phyloP scores from a whole-genome alignment of 352 stramenopile genomes.

The Pythium periplocum region DNA sequence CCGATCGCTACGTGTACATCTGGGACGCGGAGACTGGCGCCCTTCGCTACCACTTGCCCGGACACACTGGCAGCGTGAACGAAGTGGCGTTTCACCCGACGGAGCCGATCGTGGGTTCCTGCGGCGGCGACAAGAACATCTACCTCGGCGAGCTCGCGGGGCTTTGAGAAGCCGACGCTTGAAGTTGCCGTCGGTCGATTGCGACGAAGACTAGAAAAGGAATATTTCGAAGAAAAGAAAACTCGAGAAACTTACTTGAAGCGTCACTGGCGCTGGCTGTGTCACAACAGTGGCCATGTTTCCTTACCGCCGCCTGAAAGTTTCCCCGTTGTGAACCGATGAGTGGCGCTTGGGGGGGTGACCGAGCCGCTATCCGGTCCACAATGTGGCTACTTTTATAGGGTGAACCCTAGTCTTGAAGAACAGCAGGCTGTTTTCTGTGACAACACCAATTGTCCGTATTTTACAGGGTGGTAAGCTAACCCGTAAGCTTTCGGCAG shows the following conservation, averaged over 20 bases:
- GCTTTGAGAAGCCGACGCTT: slow-evolving; percentile 9
- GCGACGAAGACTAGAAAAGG: neutral
- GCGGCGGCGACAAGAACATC: slow-evolving; percentile 83
- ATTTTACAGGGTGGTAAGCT: too few species aligned
- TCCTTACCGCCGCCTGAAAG: too few species aligned
- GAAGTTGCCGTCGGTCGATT: slow-evolving; percentile 11
- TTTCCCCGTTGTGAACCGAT: too few species aligned
- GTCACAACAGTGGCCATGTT: too few species aligned
- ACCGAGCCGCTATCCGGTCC: too few species aligned
- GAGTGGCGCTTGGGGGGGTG: too few species aligned
- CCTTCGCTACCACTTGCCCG: slow-evolving; percentile 91
- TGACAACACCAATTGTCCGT: too few species aligned
- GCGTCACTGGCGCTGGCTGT: too few species aligned
- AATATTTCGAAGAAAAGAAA: slow-evolving; percentile 20
- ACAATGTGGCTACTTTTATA: too few species aligned
- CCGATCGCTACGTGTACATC: slow-evolving; percentile 92
- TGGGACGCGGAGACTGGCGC: slow-evolving; percentile 91
- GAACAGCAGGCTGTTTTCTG: too few species aligned
- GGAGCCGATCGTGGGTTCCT: slow-evolving; percentile 82
- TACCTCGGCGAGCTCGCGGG: slow-evolving; percentile 71
- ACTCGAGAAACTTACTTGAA: slow-evolving; percentile 14
- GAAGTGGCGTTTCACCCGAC: slow-evolving; percentile 88
- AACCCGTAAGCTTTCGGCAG: too few species aligned
- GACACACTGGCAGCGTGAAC: slow-evolving; percentile 94
- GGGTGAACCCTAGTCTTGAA: too few species aligned